Percentiles rank a stretch among this genome's conserved stretches.
Conservation (phyloP, 1,284 basidiomycete genomes). For the Schizophyllum commune region DNA sequence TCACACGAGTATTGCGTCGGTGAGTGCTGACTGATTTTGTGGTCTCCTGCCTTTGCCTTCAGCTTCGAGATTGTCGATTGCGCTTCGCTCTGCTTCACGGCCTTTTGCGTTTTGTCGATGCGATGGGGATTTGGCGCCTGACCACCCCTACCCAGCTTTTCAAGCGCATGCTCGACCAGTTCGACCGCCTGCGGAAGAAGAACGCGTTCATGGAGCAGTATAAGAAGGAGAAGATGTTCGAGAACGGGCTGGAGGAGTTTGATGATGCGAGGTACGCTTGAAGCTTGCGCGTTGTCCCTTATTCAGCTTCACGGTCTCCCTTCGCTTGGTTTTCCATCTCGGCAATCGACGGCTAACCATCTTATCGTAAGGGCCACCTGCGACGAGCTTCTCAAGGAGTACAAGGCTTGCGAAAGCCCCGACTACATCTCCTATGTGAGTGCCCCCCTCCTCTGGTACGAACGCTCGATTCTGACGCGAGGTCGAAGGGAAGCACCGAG, state of each 20-base stretch:
- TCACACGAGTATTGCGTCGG: slow-evolving; percentile 94
- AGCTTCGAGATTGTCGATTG: not conserved
- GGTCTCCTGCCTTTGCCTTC: not conserved
- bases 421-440: slow-evolving; percentile 83
- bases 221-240: slow-evolving; percentile 94
- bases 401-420: slow-evolving; percentile 86
- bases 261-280: slow-evolving; percentile 79
- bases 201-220: slow-evolving; percentile 98
- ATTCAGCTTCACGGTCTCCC: no score
- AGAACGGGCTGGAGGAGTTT: slow-evolving; percentile 88
- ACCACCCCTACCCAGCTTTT: no score
- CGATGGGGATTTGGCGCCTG: no score
- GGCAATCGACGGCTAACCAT: no score
- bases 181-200: slow-evolving; percentile 79
- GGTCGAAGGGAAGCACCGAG: slow-evolving; percentile 9
- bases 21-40: slow-evolving; percentile 31
- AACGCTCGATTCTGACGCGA: not conserved
- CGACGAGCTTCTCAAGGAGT: slow-evolving; percentile 82
- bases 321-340: no score
- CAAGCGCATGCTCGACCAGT: slow-evolving; percentile 95
- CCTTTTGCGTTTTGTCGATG: no score
- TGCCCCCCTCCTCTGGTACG: slow-evolving; percentile 12
- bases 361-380: slow-evolving; percentile 83
- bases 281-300: not conserved
- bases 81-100: no score